Conservation (phyloP, 1,284 basidiomycete species). For the Schizopora paradoxa region DNA sequence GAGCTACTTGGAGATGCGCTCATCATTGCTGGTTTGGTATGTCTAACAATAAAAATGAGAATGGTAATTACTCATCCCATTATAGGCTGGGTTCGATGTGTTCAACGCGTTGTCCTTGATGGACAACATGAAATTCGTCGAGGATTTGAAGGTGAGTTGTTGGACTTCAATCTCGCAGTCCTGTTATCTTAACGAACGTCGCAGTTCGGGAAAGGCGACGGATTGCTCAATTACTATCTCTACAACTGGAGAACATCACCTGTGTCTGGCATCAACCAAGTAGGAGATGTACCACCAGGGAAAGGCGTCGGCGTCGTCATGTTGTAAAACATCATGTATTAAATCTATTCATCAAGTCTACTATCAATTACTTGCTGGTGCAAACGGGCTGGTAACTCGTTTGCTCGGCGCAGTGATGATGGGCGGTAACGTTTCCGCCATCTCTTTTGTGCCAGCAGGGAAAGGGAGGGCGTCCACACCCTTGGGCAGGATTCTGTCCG, state of each 20-base stretch:
- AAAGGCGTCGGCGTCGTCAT: conserved; percentile 79
- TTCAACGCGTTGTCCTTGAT: conserved; percentile 93
- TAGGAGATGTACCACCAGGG: conserved; percentile 50
- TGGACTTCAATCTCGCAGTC: conserved; percentile 11
- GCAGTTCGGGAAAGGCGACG: conserved; percentile 89
- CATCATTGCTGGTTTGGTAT: conserved; percentile 62
- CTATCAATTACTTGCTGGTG: conserved; percentile 37
- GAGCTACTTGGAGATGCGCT: conserved; percentile 75
- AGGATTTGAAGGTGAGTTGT: conserved; percentile 69
- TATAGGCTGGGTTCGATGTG: conserved; percentile 83
- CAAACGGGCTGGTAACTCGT: conserved; percentile 66
- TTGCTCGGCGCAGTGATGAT: conserved; percentile 66
- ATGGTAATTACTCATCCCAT: background rate
- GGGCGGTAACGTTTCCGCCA: conserved; percentile 61
- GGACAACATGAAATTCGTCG: conserved; percentile 85
- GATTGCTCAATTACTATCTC: conserved; percentile 85
- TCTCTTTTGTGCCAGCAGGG: conserved; percentile 82
- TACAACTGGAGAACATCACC: conserved; percentile 90
- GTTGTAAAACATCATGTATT: conserved; percentile 37
- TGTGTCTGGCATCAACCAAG: conserved; percentile 59
- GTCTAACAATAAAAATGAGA: conserved; percentile 10
- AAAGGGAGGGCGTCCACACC: conserved; percentile 85
- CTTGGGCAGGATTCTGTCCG: conserved; percentile 79
- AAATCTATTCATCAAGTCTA: background rate
- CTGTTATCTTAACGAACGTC: conserved; percentile 20